phyloP scores from a whole-genome alignment of 2,329 filamentous ascomycete genomes.

The Aspergillus sp. region DNA sequence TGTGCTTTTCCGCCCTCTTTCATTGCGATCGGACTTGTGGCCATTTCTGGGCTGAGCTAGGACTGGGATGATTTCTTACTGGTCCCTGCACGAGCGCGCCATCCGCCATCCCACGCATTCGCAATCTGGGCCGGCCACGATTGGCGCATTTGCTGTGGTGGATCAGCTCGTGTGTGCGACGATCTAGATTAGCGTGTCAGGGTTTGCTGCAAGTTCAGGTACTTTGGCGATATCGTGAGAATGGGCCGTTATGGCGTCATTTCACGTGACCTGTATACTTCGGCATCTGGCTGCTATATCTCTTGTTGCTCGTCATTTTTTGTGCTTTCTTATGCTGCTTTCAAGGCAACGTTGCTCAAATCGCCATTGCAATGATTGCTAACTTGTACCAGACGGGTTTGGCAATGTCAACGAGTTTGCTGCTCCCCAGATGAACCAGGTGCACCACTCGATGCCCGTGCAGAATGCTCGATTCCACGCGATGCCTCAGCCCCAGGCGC shows the following conservation, averaged over 20 bases:
- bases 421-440: conserved; percentile 33
- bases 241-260: conserved; percentile 37
- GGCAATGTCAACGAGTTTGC: conserved; percentile 38
- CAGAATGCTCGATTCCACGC: conserved; percentile 31
- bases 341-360: neutral
- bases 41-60: conserved; percentile 21
- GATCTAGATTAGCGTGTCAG: conserved; percentile 23
- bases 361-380: neutral
- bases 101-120: conserved; percentile 19
- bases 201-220: conserved; percentile 22
- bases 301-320: neutral
- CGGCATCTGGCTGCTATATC: neutral
- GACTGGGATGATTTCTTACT: conserved; percentile 13
- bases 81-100: conserved; percentile 19
- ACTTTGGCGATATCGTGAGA: conserved; percentile 29
- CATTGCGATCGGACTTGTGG: conserved; percentile 6
- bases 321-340: neutral
- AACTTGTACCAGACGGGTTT: conserved; percentile 34
- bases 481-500: conserved; percentile 25
- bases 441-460: conserved; percentile 31
- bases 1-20: conserved; percentile 5
- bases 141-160: conserved; percentile 21
- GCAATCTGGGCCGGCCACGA: conserved; percentile 20
- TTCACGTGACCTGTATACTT: conserved; percentile 36
- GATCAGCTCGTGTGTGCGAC: conserved; percentile 17